Evolutionary conservation across 306 rosid species (phyloP), one percentile per base, ranked within the genome.

Genomic region (Acacia crassicarpa): DNA sequence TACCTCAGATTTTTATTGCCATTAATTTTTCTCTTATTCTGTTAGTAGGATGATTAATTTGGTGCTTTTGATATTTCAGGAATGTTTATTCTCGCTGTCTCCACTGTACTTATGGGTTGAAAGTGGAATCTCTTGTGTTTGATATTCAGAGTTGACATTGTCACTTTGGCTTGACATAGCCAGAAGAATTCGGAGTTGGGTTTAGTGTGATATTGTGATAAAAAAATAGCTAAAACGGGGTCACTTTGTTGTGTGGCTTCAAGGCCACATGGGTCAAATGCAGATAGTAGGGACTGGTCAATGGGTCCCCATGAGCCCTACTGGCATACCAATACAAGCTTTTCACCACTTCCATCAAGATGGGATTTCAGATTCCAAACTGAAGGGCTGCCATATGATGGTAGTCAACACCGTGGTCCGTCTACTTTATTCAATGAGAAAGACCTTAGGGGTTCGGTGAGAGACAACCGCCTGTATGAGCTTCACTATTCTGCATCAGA

Each of bases 221-320:
- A 17, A 88, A 88, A 91, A 85, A 93, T 93, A 91, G 94, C 93
- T 87, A 90, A 93, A 85, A 94, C 94, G 99, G 99, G 99, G 93
- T 93, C 98, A 12, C 97, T 95, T 82, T 95, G 98, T 91, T 95
- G 97, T 92, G 98, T 95, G 97, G 98, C 98, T 88, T 88, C 99
- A 76, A 92, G 99, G 97, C 97, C 98, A 90, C 99, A 93, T 91
- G 98, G 94, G 80, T 91, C 97, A 27, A 91, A 85, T 86, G 86
- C 99, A 4, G 89, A 89, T 85, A 92, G 92, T 85, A 79, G 93
- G 93, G 98, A 93, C 69, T 95, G 99, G 97, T 93, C 99, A 10
- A 33, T 93, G 86, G 99, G 91, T 72, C 92, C 98, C 22, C 88
- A 88, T 6, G 98, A 95, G 82, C 97, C 98, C 25, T 93, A 90